A percentile compares a stretch with the other conserved stretches of the same genome.
These are phyloP conservation scores for Hericium erinaceus DNA, from an alignment of 768 basidiomycete genomes.

Conservation along the genomic window DNA sequence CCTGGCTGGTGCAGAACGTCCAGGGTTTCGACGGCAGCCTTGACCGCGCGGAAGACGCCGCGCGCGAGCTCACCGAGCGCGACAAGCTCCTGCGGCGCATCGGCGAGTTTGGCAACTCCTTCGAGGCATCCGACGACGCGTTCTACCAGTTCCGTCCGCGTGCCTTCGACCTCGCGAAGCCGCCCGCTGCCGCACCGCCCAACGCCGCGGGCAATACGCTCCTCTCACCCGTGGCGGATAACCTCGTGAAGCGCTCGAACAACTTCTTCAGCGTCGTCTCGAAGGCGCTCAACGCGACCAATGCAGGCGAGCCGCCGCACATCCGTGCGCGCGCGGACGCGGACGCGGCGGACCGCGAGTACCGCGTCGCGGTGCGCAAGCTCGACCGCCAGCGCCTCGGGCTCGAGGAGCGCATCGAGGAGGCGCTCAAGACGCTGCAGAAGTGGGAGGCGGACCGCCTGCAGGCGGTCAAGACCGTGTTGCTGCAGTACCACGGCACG, in stretches of 20 bases:
- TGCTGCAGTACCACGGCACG: conserved; percentile 83
- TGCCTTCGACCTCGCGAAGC: conserved; percentile 54
- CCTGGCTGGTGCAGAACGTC: conserved; percentile 74
- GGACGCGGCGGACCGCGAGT: conserved; percentile 69
- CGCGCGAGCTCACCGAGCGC: conserved; percentile 42
- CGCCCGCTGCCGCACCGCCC: conserved; percentile 16
- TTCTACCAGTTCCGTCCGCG: conserved; percentile 81
- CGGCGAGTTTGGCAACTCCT: conserved; percentile 77
- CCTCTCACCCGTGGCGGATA: conserved; percentile 33
- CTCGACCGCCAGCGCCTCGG: conserved; percentile 80
- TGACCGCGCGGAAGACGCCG: conserved; percentile 71
- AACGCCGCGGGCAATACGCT: conserved; percentile 20
- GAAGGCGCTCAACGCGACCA: conserved; percentile 49
- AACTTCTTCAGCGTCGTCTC: conserved; percentile 63
- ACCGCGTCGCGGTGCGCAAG: conserved; percentile 70
- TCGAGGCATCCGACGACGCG: conserved; percentile 68
- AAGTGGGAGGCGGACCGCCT: conserved; percentile 81
- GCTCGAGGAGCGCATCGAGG: conserved; percentile 81
- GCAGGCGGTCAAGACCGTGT: conserved; percentile 78
- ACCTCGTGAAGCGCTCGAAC: conserved; percentile 58
- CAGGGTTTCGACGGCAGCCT: conserved; percentile 69
- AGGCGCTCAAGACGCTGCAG: conserved; percentile 70
- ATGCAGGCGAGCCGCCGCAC: conserved; percentile 53
- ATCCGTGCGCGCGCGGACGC: conserved; percentile 70
- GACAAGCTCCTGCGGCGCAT: conserved; percentile 57